Evolutionary conservation across 2,329 filamentous ascomycete genomes (phyloP), one percentile per base, ranked within the genome.

Genomic region (Colletotrichum filicis): DNA sequence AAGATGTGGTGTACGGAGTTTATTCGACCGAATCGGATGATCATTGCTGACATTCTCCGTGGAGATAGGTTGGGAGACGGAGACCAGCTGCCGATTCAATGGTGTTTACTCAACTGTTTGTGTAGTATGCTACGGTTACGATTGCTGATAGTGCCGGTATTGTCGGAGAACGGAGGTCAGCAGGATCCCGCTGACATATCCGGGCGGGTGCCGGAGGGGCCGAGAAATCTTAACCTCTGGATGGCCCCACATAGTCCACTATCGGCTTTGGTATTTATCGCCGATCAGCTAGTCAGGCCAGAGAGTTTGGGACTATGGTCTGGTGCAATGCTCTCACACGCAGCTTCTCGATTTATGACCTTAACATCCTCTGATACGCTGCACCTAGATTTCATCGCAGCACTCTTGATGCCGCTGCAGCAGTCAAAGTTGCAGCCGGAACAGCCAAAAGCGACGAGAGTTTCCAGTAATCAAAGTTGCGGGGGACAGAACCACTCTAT

Each of bases 401-500:
- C 19, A 28, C 11, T 55, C 11, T 4, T 19, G 11, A n/a, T 26
- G 4, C 2, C 19, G 14, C 3, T 26, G 22, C 53, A 19, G 24
- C 30, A 19, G 61, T 19, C 53, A 59, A 22, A 14, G 26, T 42
- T 19, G 53, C 24, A 59, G 30, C 22, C 42, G 61, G 55, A 22
- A 57, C 26, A 26, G 32, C 35, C 22, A 60, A 62, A 64, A 37
- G 22, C 35, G 57, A 56, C 22, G 56, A 58, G 4, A 37, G 58
- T n/a, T 52, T 22, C 24, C 16, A 22, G 37, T 32, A 63, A 68
- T 67, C 37, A n/a, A 63, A 63, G 58, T 68, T 58, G 69, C 58
- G 65, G 69, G 69, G 58, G 58, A 24, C 58, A 68, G 69, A 63
- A 46, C 64, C 57, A 71, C 69, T 53, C 37, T 28, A 37, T 26